Percentiles rank a stretch among this genome's conserved stretches.
Evolutionary conservation across 805 yeast genomes (phyloP).

Genomic region (Ogataea ganodermae): DNA sequence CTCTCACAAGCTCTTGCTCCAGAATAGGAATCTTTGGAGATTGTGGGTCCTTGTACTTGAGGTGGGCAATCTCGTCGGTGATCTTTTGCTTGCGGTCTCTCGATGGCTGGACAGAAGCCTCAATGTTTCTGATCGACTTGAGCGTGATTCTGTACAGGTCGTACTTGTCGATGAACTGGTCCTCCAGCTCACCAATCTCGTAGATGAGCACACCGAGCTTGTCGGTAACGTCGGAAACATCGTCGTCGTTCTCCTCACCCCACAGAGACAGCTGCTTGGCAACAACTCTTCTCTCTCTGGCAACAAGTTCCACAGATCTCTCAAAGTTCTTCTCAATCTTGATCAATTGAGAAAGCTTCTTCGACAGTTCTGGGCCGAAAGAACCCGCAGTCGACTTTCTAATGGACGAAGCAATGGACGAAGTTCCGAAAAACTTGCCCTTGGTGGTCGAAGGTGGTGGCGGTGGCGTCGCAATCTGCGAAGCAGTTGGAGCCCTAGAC

Average conservation of each 20-base stretch:
- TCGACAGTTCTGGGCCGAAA: constrained; percentile 91
- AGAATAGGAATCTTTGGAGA: constrained; percentile 77
- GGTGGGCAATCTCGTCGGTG: constrained; percentile 80
- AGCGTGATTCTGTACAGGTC: constrained; percentile 96
- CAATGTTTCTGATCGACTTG: constrained; percentile 93
- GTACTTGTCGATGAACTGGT: constrained; percentile 96
- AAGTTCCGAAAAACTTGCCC: constrained; percentile 71
- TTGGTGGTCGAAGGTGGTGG: constrained; percentile 78
- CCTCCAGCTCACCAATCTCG: constrained; percentile 98
- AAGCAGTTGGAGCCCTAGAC: constrained; percentile 85
- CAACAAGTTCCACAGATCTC: constrained; percentile 90
- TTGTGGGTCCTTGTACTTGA: constrained; percentile 84
- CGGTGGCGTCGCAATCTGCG: constrained; percentile 77
- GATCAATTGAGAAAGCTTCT: constrained; percentile 87
- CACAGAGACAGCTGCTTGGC: constrained; percentile 96
- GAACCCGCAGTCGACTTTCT: constrained; percentile 88
- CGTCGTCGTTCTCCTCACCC: constrained; percentile 99
- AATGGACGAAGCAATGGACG: constrained; percentile 65
- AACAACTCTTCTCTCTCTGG: constrained; percentile 92
- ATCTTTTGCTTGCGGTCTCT: constrained; percentile 84
- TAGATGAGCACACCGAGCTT: constrained; percentile 93
- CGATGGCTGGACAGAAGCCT: constrained; percentile 95
- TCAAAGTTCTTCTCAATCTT: constrained; percentile 96
- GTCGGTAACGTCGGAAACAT: constrained; percentile 94
- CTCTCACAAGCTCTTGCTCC: constrained; percentile 88